Evolutionary conservation across 2,329 filamentous ascomycete genomes (phyloP).

Genomic region (Peltaster fructicola): DNA sequence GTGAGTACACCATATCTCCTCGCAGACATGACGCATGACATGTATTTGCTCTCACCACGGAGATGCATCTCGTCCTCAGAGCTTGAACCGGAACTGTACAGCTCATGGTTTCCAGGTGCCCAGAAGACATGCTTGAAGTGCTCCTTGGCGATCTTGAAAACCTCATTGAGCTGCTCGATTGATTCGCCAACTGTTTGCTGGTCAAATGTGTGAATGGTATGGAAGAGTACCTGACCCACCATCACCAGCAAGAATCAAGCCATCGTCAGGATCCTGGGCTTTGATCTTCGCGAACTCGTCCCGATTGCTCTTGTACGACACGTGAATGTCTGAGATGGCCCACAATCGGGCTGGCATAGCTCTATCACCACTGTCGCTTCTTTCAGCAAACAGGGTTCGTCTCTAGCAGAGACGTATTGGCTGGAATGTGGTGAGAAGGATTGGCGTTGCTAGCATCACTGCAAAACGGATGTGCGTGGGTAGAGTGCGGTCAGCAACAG

Average conservation of each 20-base stretch:
- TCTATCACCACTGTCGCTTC: too few relatives aligned
- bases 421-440: too few relatives aligned
- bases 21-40: slow-evolving; percentile 36
- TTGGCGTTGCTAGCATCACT: too few relatives aligned
- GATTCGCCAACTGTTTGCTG: slow-evolving; percentile 16
- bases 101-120: slow-evolving; percentile 41
- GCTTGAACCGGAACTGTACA: slow-evolving; percentile 33
- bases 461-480: too few relatives aligned
- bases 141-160: slow-evolving; percentile 25
- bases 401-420: too few relatives aligned
- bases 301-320: slow-evolving; percentile 29
- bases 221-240: slow-evolving; percentile 9
- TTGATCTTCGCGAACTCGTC: slow-evolving; percentile 26
- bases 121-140: slow-evolving; percentile 34
- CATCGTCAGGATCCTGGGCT: slow-evolving; percentile 22
- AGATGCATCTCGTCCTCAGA: slow-evolving; percentile 20
- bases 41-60: slow-evolving; percentile 36
- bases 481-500: too few relatives aligned
- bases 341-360: slow-evolving; percentile 21
- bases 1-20: slow-evolving; percentile 35
- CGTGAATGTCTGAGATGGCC: slow-evolving; percentile 29
- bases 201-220: slow-evolving; percentile 2
- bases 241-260: slow-evolving; percentile 29
- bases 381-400: too few relatives aligned
- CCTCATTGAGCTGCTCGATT: slow-evolving; percentile 17